Evolutionary conservation across 2,329 filamentous ascomycete species (phyloP), one percentile per base, ranked within the genome.

Genomic region (Tolypocladium tundrense): DNA sequence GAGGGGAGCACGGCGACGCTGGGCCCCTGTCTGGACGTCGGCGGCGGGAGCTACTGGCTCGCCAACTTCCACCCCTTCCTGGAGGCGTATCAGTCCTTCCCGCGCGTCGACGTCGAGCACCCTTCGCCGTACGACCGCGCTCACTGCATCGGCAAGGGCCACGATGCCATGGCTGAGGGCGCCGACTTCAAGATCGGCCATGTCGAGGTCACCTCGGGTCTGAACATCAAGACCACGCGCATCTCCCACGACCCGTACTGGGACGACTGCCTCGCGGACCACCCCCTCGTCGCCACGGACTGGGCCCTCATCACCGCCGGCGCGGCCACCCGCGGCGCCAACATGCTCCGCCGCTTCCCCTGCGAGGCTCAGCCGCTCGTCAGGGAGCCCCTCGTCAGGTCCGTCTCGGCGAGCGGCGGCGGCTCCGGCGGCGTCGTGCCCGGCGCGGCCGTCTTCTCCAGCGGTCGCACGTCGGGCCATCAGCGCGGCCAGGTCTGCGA

Each of bases 1-100:
- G 66, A 69, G 1, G 72, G 75, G 41, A 69, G 66, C 41, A 76
- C 74, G 0, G 73, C 75, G 19, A 78, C 75, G 1, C 63, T 78
- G 8, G 75, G 75, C 0, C 75, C 75, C 0, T 74, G 72, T 35
- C 57, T 78, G 7, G 64, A 65, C 11, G 64, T 77, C 1, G 71
- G 68, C 4, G 73, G 70, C 5, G 70, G 65, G 0, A 70, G 59
- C 56, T 77, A 70, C 58, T 77, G 75, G 75, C 64, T 78, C 1
- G 73, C 71, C 21, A 77, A 73, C 61, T 77, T 75, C 37, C 75
- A 78, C 58, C 75, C 75, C 4, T 77, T 78, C 58, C 57, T 73
- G 7, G 70, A 76, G 10, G 70, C 69, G 1, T 71, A 67, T 40
- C 68, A 67, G 27, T 61, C 65, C 13, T 61, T 65, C 0, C 60